Percentiles rank a stretch among this genome's conserved stretches.
Evolutionary conservation across 2,329 filamentous ascomycete genomes (phyloP).

Genomic region (Parascedosporium putredinis): DNA sequence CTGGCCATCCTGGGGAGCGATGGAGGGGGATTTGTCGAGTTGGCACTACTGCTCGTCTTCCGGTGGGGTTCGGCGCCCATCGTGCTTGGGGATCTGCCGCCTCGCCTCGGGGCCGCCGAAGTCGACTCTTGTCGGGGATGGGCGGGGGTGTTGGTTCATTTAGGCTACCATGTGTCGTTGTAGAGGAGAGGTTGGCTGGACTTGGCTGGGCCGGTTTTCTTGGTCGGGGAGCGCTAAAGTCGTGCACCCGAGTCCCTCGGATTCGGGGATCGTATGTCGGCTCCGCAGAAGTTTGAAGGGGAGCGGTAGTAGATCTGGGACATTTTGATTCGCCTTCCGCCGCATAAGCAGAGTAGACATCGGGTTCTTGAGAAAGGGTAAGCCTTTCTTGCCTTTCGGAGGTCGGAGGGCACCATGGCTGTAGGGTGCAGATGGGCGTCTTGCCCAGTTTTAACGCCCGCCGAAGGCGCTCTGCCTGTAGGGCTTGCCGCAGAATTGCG

Average conservation of each 20-base stretch:
- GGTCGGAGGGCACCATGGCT: slow-evolving; percentile 25
- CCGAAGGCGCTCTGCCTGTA: slow-evolving; percentile 12
- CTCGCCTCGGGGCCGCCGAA: neutral
- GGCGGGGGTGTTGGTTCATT: neutral
- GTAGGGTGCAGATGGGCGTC: slow-evolving; percentile 25
- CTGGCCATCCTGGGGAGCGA: neutral
- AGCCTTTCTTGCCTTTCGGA: slow-evolving; percentile 39
- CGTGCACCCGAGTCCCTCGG: slow-evolving; percentile 52
- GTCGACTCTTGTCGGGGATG: slow-evolving; percentile 6
- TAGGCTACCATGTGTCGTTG: neutral
- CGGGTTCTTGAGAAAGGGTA: slow-evolving; percentile 49
- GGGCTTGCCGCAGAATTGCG: slow-evolving; percentile 22
- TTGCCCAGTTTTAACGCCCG: slow-evolving; percentile 27
- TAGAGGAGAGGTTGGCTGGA: neutral
- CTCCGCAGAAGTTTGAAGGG: slow-evolving; percentile 31
- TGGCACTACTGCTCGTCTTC: slow-evolving; percentile 1
- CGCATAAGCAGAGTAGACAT: slow-evolving; percentile 49
- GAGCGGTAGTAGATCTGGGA: slow-evolving; percentile 30
- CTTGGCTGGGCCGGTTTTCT: slow-evolving; percentile 13
- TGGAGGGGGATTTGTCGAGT: neutral
- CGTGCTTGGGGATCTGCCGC: neutral
- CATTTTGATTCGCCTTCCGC: slow-evolving; percentile 41
- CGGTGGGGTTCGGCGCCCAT: neutral
- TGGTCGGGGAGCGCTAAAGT: slow-evolving; percentile 51
- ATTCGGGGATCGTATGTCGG: slow-evolving; percentile 53